phyloP scores from a whole-genome alignment of 441 rosid genomes.

The Omphalea diandra region DNA sequence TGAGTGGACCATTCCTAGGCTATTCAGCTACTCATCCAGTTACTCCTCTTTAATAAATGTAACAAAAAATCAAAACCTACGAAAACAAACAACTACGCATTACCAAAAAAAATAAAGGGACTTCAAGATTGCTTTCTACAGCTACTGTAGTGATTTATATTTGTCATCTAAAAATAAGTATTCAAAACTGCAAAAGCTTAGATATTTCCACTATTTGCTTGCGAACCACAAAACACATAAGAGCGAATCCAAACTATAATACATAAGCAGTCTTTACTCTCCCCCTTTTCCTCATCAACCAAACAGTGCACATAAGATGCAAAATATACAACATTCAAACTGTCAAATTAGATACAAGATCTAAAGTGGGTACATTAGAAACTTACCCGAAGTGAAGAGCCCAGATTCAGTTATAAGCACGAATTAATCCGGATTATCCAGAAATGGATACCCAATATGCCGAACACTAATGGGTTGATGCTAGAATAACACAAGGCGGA shows the following conservation, averaged over 20 bases:
- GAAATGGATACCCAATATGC: constrained; percentile 20
- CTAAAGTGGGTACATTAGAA: constrained; percentile 23
- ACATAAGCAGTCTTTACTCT: background rate
- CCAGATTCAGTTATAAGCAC: constrained; percentile 24
- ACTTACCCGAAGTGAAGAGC: constrained; percentile 29
- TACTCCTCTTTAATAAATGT: constrained; percentile 9
- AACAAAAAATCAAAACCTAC: constrained; percentile 20
- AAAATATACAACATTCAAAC: background rate
- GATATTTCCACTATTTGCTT: background rate
- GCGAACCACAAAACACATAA: constrained; percentile 7
- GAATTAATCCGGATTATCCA: constrained; percentile 26
- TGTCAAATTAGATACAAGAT: constrained; percentile 23
- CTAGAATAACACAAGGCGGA: background rate
- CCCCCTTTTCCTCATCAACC: constrained; percentile 13
- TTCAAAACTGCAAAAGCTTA: background rate
- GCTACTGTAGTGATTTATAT: constrained; percentile 9
- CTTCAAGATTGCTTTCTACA: background rate
- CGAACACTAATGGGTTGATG: constrained; percentile 25
- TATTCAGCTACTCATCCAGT: constrained; percentile 8
- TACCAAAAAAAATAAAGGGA: constrained; percentile 1
- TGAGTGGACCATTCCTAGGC: background rate
- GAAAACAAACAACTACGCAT: constrained; percentile 11
- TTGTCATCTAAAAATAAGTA: constrained; percentile 6
- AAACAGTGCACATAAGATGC: background rate
- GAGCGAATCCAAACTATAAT: constrained; percentile 3